Evolutionary conservation across 2,329 filamentous ascomycete genomes (phyloP).

Genomic region (Colletotrichum somersetense): DNA sequence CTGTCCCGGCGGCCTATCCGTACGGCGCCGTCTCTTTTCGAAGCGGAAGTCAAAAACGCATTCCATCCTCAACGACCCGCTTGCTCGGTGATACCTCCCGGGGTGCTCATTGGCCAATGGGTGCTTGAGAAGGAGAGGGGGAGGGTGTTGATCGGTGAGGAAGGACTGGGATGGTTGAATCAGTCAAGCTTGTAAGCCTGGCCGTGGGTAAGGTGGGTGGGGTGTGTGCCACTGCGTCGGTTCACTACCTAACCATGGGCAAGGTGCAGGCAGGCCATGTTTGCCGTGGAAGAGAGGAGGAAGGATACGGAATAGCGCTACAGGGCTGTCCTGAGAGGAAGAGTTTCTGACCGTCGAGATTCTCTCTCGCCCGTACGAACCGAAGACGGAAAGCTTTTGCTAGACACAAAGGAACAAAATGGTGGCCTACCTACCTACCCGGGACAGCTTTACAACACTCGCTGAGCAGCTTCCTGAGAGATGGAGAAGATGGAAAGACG

Average conservation of each 20-base stretch:
- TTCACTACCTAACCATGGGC: neutral
- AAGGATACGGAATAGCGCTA: constrained; percentile 21
- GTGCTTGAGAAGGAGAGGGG: neutral
- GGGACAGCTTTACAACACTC: neutral
- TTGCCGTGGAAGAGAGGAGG: neutral
- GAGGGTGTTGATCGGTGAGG: neutral
- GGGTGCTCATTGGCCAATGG: neutral
- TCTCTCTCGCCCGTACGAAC: neutral
- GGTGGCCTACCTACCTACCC: neutral
- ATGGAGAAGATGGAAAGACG: neutral
- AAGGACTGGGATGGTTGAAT: neutral
- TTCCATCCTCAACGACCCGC: constrained; percentile 1
- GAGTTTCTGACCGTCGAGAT: neutral
- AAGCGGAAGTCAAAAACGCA: neutral
- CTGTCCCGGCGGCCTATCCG: neutral
- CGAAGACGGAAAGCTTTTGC: neutral
- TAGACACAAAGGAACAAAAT: neutral
- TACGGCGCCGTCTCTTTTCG: neutral
- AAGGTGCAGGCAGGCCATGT: neutral
- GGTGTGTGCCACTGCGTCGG: neutral
- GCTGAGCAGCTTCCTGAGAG: neutral
- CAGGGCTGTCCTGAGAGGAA: neutral
- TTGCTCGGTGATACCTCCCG: neutral
- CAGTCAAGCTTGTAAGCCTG: neutral
- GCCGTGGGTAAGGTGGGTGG: constrained; percentile 2